Evolutionary conservation across 148 eudicot species (phyloP).

Genomic region (Fallopia convolvulus): DNA sequence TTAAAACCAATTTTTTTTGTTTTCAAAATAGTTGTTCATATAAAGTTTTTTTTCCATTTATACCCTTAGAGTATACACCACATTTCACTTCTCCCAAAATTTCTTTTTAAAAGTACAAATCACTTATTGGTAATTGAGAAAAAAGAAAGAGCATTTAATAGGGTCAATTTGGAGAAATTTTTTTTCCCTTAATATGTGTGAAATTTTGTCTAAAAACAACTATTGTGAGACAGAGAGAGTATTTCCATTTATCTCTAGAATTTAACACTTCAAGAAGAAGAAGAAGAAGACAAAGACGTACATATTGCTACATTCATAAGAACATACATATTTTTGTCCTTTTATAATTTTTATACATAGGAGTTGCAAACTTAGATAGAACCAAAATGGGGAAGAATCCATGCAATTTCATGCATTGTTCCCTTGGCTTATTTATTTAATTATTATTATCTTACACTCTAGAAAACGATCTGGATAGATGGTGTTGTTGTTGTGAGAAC

Average conservation of each 20-base stretch:
- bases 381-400: constrained; percentile 1
- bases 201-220: too few species aligned
- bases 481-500: neutral
- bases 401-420: neutral
- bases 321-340: constrained; percentile 5
- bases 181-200: too few species aligned
- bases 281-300: neutral
- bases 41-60: too few species aligned
- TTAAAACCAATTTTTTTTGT: too few species aligned
- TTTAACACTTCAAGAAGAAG: neutral
- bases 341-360: neutral
- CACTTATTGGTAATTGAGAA: too few species aligned
- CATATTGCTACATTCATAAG: neutral
- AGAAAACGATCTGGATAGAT: neutral
- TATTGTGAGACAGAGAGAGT: too few species aligned
- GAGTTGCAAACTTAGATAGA: constrained; percentile 3
- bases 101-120: too few species aligned
- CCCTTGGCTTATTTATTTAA: neutral
- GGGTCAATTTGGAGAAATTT: too few species aligned
- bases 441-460: constrained; percentile 4
- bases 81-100: too few species aligned
- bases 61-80: too few species aligned
- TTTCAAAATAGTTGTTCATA: too few species aligned
- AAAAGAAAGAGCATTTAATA: too few species aligned
- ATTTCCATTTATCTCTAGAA: neutral